These are phyloP conservation scores for Geranium incanum DNA, from an alignment of 441 rosid species.

Conservation along the genomic window DNA sequence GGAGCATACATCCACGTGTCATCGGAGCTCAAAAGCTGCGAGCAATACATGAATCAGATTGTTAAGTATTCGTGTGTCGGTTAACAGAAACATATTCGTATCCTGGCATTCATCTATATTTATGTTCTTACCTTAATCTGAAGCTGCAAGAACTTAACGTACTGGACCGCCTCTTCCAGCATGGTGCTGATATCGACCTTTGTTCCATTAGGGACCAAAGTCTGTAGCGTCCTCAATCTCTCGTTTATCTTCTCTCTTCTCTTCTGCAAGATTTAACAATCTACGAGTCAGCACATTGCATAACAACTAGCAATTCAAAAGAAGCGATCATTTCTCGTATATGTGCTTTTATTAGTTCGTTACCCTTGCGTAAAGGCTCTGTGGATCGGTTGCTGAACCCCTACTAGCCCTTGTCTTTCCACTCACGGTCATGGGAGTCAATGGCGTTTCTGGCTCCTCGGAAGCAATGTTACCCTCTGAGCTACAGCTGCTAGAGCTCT, in stretches of 20 bases:
- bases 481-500: conserved; percentile 35
- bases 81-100: not conserved
- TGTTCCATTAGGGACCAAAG: conserved; percentile 72
- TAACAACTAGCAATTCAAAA: not conserved
- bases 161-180: conserved; percentile 26
- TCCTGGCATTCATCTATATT: not conserved
- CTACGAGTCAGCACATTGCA: not conserved
- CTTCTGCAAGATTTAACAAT: conserved; percentile 37
- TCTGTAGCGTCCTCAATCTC: conserved; percentile 54
- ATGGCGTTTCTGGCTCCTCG: conserved; percentile 29
- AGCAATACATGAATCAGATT: not conserved
- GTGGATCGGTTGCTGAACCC: conserved; percentile 69
- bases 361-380: conserved; percentile 72
- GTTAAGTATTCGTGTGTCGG: not conserved
- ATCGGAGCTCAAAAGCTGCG: conserved; percentile 63
- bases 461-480: conserved; percentile 53
- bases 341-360: not conserved
- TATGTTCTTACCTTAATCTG: conserved; percentile 57
- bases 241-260: conserved; percentile 76
- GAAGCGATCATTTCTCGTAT: too few species aligned
- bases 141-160: conserved; percentile 67
- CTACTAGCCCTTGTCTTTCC: conserved; percentile 55
- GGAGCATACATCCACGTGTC: conserved; percentile 74
- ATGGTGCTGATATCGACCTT: conserved; percentile 72
- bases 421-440: conserved; percentile 31